Evolutionary conservation across 176 grass and related monocot genomes (phyloP), one percentile per base, ranked within the genome.

Genomic region (Aegilops bicornis): DNA sequence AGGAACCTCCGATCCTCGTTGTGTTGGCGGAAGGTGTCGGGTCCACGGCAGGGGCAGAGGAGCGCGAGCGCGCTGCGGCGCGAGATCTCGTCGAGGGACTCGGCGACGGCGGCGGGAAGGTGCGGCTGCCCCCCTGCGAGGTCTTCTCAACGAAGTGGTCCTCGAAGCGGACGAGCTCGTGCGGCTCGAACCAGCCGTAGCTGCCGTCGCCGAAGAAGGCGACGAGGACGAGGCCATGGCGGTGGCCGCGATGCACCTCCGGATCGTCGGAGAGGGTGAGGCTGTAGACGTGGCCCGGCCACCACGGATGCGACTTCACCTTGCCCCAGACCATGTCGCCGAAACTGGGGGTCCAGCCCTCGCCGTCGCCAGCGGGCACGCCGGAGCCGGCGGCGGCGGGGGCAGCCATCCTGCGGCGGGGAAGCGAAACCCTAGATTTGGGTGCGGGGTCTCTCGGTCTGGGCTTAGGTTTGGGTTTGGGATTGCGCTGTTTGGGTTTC

Each of bases 251-350:
- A 25, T 83, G 90, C 42, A 91, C 85, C 72, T 90, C 93, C 31
- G 61, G 75, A 52, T 73, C 68, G 47, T 81, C 80, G 24, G 93
- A 90, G 68, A 99, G 93, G 83, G 35, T 68, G 68, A 93, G 84
- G 74, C 89, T 91, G 80, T 93, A 99, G 83, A 99, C 88, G 61
- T 92, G 90, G 19, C 97, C 97, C 6, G 97, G 97, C 97, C 97
- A 99, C 94, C 94, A 99, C 5, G 97, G 97, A 25, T 99, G 97
- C 47, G 97, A 99, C 89, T 99, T 99, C 47, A 99, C 97, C 90
- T 97, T 99, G 33, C 92, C 97, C 97, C 94, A 99, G 6, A 99
- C 92, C 97, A 99, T 99, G 67, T 94, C 90, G 36, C 92, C 97
- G 50, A 93, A 84, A 13, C 88, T 84, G 20, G 90, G 77, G 19